These are phyloP conservation scores for Alnus glutinosa DNA, from an alignment of 306 rosid species.

Conservation along the genomic window DNA sequence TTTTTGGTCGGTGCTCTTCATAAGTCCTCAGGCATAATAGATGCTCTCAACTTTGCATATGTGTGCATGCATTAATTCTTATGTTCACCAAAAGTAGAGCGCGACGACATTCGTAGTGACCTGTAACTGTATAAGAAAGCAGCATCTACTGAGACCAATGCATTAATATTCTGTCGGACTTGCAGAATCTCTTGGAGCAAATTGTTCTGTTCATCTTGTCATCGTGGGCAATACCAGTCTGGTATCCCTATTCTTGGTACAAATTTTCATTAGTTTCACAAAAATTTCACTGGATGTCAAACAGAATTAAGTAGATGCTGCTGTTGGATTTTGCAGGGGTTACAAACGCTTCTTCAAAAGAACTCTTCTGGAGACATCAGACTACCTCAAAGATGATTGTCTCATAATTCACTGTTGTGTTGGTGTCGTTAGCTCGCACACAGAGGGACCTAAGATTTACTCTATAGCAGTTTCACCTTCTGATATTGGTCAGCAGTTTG, in stretches of 20 bases:
- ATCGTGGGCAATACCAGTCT: not conserved
- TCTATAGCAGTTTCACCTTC: slow-evolving; percentile 50
- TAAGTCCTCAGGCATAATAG: not conserved
- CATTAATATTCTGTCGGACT: not conserved
- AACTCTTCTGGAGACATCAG: slow-evolving; percentile 54
- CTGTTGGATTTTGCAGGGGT: slow-evolving; percentile 47
- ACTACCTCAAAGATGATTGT: slow-evolving; percentile 62
- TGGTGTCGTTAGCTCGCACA: slow-evolving; percentile 56
- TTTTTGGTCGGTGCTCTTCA: not conserved
- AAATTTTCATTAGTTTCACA: not conserved
- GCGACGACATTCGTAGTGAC: not conserved
- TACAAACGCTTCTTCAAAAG: slow-evolving; percentile 63
- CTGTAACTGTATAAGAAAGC: not conserved
- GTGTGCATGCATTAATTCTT: not conserved
- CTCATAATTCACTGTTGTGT: slow-evolving; percentile 56
- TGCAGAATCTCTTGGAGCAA: not conserved
- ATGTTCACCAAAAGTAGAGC: not conserved
- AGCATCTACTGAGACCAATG: not conserved
- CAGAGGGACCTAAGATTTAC: slow-evolving; percentile 57
- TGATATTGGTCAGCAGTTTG: slow-evolving; percentile 50
- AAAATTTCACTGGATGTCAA: slow-evolving; percentile 1
- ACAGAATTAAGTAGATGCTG: not conserved
- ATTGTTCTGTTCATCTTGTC: not conserved
- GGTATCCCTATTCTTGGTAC: slow-evolving; percentile 8
- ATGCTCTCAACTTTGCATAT: not conserved